Base-by-base conservation (phyloP, 1,139 yeast genomes). In the Geotrichum citri-aurantii region DNA sequence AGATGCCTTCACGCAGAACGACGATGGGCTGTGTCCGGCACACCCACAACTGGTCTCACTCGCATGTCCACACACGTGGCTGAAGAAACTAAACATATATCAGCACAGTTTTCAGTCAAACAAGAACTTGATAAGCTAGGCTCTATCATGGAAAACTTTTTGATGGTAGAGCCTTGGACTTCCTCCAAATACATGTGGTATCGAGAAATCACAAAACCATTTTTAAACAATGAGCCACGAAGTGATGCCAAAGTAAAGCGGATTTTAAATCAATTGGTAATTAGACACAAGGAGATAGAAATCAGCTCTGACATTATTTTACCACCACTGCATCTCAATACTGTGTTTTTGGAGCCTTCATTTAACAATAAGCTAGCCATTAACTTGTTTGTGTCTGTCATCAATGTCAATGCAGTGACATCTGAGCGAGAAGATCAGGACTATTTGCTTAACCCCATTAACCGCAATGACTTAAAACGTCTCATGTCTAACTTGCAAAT, bases 1-100 rank as follows among this genome's bases (percentile, higher is more conserved):
- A 76, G 75, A 49, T 71, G 73, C 21, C 67, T 86, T 55, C 71
- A 73, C 58, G 80, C 82, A 10, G 91, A 86, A 66, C 74, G 89
- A 55, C 76, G 81, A 61, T 86, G 91, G 92, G 84, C 85, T 0
- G 88, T 86, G 0, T 82, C 88, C 0, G 91, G 92, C 37, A 86
- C 91, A 0, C 91, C 91, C 1, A 85, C 90, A 0, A 79, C 87
- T 0, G 91, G 91, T 0, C 71, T 85, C 60, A 84, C 89, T 0
- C 79, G 79, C 52, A 68, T 85, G 40, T 56, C 60, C 4, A 26
- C 59, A 49, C 82, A 79, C 11, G 8, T 51, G 7, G 33, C 19
- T 11, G 49, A 48, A 14, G 29, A 57, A 10, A 12, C 26, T 1
- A 53, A 33, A 11, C n/a, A n/a, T 26, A 46, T 53, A 11, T 44